Evolutionary conservation across 352 stramenopile genomes (phyloP).

Genomic region (Pilasporangium apinafurcum): DNA sequence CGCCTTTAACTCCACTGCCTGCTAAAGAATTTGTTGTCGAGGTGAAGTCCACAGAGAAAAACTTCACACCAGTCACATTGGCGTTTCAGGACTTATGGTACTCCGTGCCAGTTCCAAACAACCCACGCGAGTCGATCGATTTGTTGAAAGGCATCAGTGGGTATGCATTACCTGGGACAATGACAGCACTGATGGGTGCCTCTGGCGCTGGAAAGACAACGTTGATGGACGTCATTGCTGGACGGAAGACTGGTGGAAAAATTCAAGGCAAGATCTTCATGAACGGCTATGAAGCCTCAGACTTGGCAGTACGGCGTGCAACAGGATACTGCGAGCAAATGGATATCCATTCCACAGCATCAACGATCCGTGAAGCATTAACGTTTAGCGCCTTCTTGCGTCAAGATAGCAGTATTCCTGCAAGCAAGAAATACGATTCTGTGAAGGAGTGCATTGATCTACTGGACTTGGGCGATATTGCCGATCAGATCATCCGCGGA

Average conservation of each 20-base stretch:
- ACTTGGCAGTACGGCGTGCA: slow-evolving; percentile 14
- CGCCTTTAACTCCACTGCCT: no score
- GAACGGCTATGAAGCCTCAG: no score
- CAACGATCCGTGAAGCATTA: slow-evolving; percentile 87
- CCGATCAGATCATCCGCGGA: slow-evolving; percentile 16
- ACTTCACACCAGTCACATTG: slow-evolving; percentile 19
- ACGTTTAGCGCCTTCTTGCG: slow-evolving; percentile 85
- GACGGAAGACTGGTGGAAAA: slow-evolving; percentile 77
- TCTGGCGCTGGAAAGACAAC: slow-evolving; percentile 25
- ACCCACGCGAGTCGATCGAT: slow-evolving; percentile 17
- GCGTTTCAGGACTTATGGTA: slow-evolving; percentile 26
- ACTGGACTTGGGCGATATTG: slow-evolving; percentile 12
- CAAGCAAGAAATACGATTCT: slow-evolving; percentile 5
- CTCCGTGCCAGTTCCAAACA: slow-evolving; percentile 20
- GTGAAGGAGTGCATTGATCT: slow-evolving; percentile 15
- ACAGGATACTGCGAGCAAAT: slow-evolving; percentile 72
- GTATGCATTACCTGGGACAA: slow-evolving; percentile 12
- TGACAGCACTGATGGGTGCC: slow-evolving; percentile 33
- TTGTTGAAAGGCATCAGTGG: slow-evolving; percentile 24
- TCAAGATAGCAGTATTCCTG: slow-evolving; percentile 9
- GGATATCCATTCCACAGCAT: slow-evolving; percentile 82
- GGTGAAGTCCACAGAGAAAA: slow-evolving; percentile 3
- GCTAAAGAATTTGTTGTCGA: no score
- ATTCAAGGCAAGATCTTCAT: no score
- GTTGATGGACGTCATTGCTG: slow-evolving; percentile 85